phyloP scores from a whole-genome alignment of 805 yeast genomes.

The Nakazawaea laoshanensis region DNA sequence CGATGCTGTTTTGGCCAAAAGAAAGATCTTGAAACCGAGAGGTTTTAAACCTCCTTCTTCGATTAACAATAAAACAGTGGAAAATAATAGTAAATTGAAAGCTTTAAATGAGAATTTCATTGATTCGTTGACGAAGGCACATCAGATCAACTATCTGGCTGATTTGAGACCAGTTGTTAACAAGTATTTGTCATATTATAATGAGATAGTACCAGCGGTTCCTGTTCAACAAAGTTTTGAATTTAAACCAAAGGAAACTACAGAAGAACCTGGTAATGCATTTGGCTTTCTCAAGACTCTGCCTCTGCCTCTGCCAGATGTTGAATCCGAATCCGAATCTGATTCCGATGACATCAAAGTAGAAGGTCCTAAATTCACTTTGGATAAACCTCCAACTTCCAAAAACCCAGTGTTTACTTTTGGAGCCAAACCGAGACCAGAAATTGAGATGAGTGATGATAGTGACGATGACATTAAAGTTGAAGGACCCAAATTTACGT shows the following conservation, averaged over 20 bases:
- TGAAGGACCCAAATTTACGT: slow-evolving; percentile 61
- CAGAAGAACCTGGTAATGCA: slow-evolving; percentile 1
- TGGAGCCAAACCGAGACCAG: slow-evolving; percentile 22
- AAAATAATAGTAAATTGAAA: slow-evolving; percentile 39
- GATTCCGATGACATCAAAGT: slow-evolving; percentile 46
- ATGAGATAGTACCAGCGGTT: slow-evolving; percentile 22
- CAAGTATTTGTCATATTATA: slow-evolving; percentile 51
- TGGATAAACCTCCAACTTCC: slow-evolving; percentile 35
- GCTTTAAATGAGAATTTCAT: slow-evolving; percentile 61
- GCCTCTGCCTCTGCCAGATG: slow-evolving; percentile 10
- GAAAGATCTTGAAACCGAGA: slow-evolving; percentile 40
- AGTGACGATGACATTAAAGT: slow-evolving; percentile 50
- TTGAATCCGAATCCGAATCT: slow-evolving; percentile 15
- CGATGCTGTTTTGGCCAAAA: slow-evolving; percentile 49
- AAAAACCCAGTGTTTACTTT: slow-evolving; percentile 43
- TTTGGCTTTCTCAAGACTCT: neutral
- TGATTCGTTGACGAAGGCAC: slow-evolving; percentile 33
- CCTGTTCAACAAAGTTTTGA: slow-evolving; percentile 1
- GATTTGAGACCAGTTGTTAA: slow-evolving; percentile 45
- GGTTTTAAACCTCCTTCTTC: slow-evolving; percentile 3
- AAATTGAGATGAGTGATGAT: slow-evolving; percentile 17
- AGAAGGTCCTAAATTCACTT: slow-evolving; percentile 63
- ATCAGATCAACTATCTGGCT: slow-evolving; percentile 37
- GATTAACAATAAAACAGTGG: slow-evolving; percentile 12
- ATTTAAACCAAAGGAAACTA: slow-evolving; percentile 8